Conservation (phyloP, 805 yeast genomes). For the Ogataea pignaliae region DNA sequence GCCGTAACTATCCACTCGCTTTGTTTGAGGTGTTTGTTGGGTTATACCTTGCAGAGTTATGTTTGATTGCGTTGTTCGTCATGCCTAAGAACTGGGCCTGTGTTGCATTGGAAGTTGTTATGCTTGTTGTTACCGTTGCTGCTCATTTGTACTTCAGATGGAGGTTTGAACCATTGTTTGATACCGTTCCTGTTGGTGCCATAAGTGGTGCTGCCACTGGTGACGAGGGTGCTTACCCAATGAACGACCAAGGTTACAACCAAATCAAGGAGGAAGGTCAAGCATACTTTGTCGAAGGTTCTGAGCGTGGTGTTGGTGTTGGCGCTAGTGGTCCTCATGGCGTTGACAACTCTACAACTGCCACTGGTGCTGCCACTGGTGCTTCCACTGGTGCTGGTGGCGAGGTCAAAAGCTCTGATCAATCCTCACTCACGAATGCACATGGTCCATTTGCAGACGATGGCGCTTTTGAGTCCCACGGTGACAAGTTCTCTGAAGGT, state of each 20-base stretch:
- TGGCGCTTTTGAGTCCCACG: neutral
- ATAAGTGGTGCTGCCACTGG: conserved; percentile 43
- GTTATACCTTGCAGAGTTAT: conserved; percentile 64
- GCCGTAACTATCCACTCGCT: conserved; percentile 69
- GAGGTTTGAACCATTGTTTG: conserved; percentile 59
- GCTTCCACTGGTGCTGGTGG: conserved; percentile 8
- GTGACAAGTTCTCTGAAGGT: conserved; percentile 4
- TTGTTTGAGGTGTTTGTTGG: conserved; percentile 70
- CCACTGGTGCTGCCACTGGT: conserved; percentile 17
- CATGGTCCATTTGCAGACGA: conserved; percentile 13
- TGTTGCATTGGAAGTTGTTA: conserved; percentile 63
- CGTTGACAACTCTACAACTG: conserved; percentile 19
- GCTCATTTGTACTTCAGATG: conserved; percentile 56
- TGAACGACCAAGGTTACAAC: conserved; percentile 56
- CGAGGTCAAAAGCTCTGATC: conserved; percentile 25
- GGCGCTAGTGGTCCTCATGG: conserved; percentile 14
- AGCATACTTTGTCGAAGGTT: conserved; percentile 16
- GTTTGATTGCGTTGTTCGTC: conserved; percentile 66
- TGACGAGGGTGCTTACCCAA: conserved; percentile 43
- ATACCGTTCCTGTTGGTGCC: conserved; percentile 67
- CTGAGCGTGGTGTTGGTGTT: conserved; percentile 17
- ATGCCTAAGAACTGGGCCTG: conserved; percentile 79
- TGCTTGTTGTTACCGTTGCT: conserved; percentile 51
- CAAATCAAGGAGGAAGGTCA: conserved; percentile 43
- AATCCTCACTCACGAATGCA: conserved; percentile 10